A percentile compares a stretch with the other conserved stretches of the same genome.
These are phyloP conservation scores for Phytophthora crassamura DNA, from an alignment of 352 stramenopile genomes.

Conservation along the genomic window DNA sequence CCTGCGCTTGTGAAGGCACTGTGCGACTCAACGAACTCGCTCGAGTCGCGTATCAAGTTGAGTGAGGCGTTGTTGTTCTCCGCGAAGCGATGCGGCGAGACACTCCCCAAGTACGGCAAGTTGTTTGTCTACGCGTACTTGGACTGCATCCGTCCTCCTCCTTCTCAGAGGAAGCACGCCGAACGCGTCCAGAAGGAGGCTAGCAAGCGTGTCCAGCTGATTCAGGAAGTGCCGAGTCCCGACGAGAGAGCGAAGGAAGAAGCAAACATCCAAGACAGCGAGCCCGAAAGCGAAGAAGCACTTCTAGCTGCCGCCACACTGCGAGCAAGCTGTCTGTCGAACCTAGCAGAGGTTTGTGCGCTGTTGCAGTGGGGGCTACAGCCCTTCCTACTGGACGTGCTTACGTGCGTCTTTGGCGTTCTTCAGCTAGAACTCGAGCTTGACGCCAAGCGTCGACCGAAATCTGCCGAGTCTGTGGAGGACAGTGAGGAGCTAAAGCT, in stretches of 20 bases:
- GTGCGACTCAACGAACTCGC: constrained; percentile 46
- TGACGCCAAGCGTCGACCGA: constrained; percentile 12
- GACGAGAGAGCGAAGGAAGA: constrained; percentile 10
- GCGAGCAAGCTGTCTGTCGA: constrained; percentile 87
- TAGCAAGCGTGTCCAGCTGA: constrained; percentile 53
- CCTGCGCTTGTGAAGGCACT: constrained; percentile 66
- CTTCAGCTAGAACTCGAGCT: constrained; percentile 73
- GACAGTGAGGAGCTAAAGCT: constrained; percentile 22
- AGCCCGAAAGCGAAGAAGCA: constrained; percentile 27
- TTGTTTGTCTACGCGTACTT: constrained; percentile 85
- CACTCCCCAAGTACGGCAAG: constrained; percentile 71
- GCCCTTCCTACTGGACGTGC: constrained; percentile 75
- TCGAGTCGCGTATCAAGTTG: constrained; percentile 84
- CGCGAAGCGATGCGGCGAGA: constrained; percentile 79
- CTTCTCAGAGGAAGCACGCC: constrained; percentile 7
- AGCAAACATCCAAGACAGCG: constrained; percentile 2
- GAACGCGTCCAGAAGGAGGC: constrained; percentile 25
- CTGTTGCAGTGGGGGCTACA: constrained; percentile 78
- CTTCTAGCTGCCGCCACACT: constrained; percentile 64
- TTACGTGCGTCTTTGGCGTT: constrained; percentile 83
- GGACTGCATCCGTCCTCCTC: constrained; percentile 68
- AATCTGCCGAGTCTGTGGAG: constrained; percentile 6
- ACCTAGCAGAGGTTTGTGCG: constrained; percentile 83
- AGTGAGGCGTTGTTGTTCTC: constrained; percentile 85
- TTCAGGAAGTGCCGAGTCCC: constrained; percentile 52